A percentile compares a stretch with the other conserved stretches of the same genome.
phyloP scores from a whole-genome alignment of 805 yeast species.

The Pichia scutulata region DNA sequence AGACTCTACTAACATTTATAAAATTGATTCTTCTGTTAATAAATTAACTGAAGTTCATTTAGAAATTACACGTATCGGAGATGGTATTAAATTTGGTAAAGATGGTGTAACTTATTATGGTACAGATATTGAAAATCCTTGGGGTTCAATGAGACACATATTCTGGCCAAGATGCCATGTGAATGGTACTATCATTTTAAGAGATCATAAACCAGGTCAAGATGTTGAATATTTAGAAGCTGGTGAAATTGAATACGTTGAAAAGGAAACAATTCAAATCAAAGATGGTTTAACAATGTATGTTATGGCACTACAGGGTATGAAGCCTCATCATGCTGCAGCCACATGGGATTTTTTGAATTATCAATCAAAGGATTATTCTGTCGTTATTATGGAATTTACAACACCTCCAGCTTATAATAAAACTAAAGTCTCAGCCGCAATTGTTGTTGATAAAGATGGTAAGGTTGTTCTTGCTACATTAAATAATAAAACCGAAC shows the following conservation, averaged over 20 bases:
- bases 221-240: constrained; percentile 11
- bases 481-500: constrained; percentile 55
- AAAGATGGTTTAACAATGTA: constrained; percentile 57
- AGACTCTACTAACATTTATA: constrained; percentile 36
- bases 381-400: constrained; percentile 90
- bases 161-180: constrained; percentile 91
- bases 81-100: constrained; percentile 84
- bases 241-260: constrained; percentile 8
- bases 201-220: constrained; percentile 23
- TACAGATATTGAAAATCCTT: constrained; percentile 72
- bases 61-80: constrained; percentile 49
- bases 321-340: constrained; percentile 99
- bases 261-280: constrained; percentile 18
- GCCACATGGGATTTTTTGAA: constrained; percentile 91
- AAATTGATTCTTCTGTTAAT: constrained; percentile 56
- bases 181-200: constrained; percentile 53
- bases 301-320: constrained; percentile 95
- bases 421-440: constrained; percentile 69
- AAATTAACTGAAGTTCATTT: constrained; percentile 67
- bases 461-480: constrained; percentile 56
- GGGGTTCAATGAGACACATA: constrained; percentile 95
- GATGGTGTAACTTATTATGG: constrained; percentile 87
- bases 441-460: constrained; percentile 59
- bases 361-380: constrained; percentile 67
- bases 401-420: constrained; percentile 91